Evolutionary conservation across 2,329 filamentous ascomycete genomes (phyloP), one percentile per base, ranked within the genome.

Genomic region (Aureobasidium uvarum): DNA sequence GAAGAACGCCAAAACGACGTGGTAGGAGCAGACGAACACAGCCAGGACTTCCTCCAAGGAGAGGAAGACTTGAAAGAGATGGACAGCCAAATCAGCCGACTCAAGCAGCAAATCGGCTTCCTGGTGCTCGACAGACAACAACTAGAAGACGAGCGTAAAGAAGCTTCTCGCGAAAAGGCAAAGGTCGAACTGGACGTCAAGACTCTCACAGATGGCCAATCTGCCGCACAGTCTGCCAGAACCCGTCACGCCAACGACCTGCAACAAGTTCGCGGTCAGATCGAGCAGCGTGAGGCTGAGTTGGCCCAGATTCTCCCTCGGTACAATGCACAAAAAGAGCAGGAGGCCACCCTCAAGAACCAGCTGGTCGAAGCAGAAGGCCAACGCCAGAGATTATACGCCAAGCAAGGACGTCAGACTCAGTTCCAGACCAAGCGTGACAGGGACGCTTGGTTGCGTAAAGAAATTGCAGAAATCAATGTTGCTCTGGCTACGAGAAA

Each of bases 381-480:
- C 8, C 84, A 85, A 5, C 85, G 91, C 48, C 87, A 90, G 69
- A 88, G 93, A 43, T 84, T 99, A 8, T 91, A 96, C 73, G 91
- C 90, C 59, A 99, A 99, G 76, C 94, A 99, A 77, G 92, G 89
- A 50, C 89, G 94, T 52, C 92, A 90, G 69, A 89, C 90, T 20
- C 89, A 92, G 68, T 99, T 96, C 77, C 89, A 85, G 73, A 96
- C 87, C 75, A 96, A 96, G 80, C 85, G 86, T 10, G 92, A 98
- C 74, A 88, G 96, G 50, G 94, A 99, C 75, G 85, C 86, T 41
- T 97, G 86, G 82, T 81, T 99, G 58, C 86, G 86, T 67, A 84
- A 86, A 68, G 90, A 97, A 77, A 91, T 98, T 65, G 83, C 90
- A 51, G 90, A 96, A 41, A 85, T 93, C 63, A 89, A 92, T 69